A percentile compares a stretch with the other conserved stretches of the same genome.
These are phyloP conservation scores for Metschnikowia picachoensis DNA, from an alignment of 805 yeast species.

Conservation along the genomic window DNA sequence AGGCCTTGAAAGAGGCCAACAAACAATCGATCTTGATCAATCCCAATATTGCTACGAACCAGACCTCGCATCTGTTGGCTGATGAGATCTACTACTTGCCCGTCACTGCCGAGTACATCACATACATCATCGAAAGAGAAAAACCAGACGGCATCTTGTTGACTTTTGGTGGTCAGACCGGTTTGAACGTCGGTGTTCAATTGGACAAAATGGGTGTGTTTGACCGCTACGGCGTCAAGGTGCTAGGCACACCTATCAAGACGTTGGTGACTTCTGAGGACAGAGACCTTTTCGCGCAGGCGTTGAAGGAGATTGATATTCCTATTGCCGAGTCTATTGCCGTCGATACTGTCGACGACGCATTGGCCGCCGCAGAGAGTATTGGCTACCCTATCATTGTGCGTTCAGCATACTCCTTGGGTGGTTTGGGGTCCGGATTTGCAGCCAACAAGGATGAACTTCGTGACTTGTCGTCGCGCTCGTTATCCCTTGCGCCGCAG, in stretches of 20 bases:
- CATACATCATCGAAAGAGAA: slow-evolving; percentile 92
- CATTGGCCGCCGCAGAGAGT: slow-evolving; percentile 79
- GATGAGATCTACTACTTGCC: slow-evolving; percentile 95
- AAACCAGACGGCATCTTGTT: slow-evolving; percentile 92
- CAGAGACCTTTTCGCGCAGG: slow-evolving; percentile 93
- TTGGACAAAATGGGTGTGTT: slow-evolving; percentile 93
- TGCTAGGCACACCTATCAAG: slow-evolving; percentile 94
- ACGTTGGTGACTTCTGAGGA: slow-evolving; percentile 97
- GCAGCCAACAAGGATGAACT: slow-evolving; percentile 82
- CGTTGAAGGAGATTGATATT: slow-evolving; percentile 89
- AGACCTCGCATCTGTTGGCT: slow-evolving; percentile 91
- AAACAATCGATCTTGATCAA: slow-evolving; percentile 82
- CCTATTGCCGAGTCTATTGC: slow-evolving; percentile 98
- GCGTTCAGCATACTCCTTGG: slow-evolving; percentile 94
- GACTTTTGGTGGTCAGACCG: slow-evolving; percentile 99
- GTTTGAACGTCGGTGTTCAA: slow-evolving; percentile 91
- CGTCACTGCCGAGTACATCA: slow-evolving; percentile 94
- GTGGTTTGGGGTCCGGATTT: slow-evolving; percentile 97
- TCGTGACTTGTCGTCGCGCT: slow-evolving; percentile 82
- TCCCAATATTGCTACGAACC: slow-evolving; percentile 96
- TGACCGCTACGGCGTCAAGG: slow-evolving; percentile 86
- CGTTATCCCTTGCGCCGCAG: slow-evolving; percentile 88
- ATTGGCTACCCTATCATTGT: slow-evolving; percentile 97
- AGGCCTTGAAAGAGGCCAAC: slow-evolving; percentile 88
- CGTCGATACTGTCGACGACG: slow-evolving; percentile 89